Conservation (phyloP, 768 basidiomycete species). For the Hygrophoropsis aurantiaca region DNA sequence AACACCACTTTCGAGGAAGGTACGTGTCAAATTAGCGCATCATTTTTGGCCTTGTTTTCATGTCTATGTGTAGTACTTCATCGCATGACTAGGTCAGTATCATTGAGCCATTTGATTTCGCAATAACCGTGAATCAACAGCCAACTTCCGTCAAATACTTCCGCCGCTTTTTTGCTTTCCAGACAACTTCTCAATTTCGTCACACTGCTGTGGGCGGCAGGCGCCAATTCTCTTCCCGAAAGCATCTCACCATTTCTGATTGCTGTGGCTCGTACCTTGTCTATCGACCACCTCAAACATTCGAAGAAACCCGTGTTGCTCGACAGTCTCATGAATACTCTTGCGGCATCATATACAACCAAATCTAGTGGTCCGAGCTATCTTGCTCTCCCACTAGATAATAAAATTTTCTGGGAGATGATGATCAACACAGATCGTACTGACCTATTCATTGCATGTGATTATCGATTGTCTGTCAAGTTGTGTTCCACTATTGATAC, state of each 20-base stretch:
- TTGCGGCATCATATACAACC: constrained; percentile 24
- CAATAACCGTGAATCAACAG: background rate
- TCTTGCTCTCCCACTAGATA: constrained; percentile 16
- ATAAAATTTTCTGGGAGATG: constrained; percentile 39
- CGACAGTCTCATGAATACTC: constrained; percentile 35
- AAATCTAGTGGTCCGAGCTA: constrained; percentile 10
- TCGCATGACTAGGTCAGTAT: constrained; percentile 15
- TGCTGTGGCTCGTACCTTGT: background rate
- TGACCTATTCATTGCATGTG: constrained; percentile 43
- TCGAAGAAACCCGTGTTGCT: constrained; percentile 22
- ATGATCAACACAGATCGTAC: constrained; percentile 22
- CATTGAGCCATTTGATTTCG: constrained; percentile 7
- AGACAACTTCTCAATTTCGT: constrained; percentile 6
- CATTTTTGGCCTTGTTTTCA: background rate
- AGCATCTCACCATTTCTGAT: background rate
- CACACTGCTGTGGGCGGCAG: constrained; percentile 1
- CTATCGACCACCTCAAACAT: background rate
- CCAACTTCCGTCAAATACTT: constrained; percentile 3
- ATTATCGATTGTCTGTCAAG: constrained; percentile 18
- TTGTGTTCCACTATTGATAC: constrained; percentile 1
- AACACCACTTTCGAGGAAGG: constrained; percentile 16
- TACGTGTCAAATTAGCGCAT: constrained; percentile 7
- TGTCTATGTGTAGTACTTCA: constrained; percentile 13
- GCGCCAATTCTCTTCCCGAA: constrained; percentile 2
- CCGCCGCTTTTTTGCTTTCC: background rate